phyloP scores from a whole-genome alignment of 2,329 filamentous ascomycete genomes.

The Ophiosphaerella narmari region DNA sequence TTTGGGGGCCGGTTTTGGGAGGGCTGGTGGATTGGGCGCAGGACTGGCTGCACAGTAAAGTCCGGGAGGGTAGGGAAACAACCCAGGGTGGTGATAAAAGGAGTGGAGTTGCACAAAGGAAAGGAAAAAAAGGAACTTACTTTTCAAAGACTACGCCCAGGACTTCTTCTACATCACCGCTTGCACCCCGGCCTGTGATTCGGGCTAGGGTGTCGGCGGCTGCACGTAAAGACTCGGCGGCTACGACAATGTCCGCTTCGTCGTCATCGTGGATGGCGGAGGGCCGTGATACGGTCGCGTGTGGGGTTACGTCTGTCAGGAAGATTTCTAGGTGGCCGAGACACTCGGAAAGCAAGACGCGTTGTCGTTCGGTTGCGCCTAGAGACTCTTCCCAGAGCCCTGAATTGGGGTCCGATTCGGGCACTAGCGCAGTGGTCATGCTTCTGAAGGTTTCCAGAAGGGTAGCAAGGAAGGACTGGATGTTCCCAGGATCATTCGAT shows the following conservation, averaged over 20 bases:
- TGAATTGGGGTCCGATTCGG: slow-evolving; percentile 57
- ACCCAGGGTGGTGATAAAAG: slow-evolving; percentile 1
- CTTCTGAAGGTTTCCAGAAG: slow-evolving; percentile 70
- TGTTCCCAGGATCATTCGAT: slow-evolving; percentile 62
- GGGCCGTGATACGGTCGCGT: slow-evolving; percentile 7
- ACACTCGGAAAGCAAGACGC: slow-evolving; percentile 77
- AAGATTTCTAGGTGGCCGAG: slow-evolving; percentile 74
- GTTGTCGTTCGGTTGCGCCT: slow-evolving; percentile 88
- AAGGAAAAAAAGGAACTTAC: slow-evolving; percentile 57
- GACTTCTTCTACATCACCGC: slow-evolving; percentile 91
- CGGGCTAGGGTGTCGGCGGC: slow-evolving; percentile 59
- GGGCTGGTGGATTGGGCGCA: neutral
- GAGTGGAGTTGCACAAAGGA: neutral
- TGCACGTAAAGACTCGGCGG: slow-evolving; percentile 82
- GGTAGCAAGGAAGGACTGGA: slow-evolving; percentile 69
- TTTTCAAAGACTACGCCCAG: slow-evolving; percentile 97
- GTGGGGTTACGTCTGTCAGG: slow-evolving; percentile 58
- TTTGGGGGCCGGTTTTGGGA: slow-evolving; percentile 7
- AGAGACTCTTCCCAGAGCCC: slow-evolving; percentile 80
- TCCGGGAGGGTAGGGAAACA: neutral
- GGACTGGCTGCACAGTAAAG: neutral
- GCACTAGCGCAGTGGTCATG: slow-evolving; percentile 65
- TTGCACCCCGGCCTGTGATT: slow-evolving; percentile 85
- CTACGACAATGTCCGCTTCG: slow-evolving; percentile 82
- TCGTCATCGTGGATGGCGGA: slow-evolving; percentile 19